A percentile compares a stretch with the other conserved stretches of the same genome.
phyloP scores from a whole-genome alignment of 129 eudicot species.

The Flaveria linearis region DNA sequence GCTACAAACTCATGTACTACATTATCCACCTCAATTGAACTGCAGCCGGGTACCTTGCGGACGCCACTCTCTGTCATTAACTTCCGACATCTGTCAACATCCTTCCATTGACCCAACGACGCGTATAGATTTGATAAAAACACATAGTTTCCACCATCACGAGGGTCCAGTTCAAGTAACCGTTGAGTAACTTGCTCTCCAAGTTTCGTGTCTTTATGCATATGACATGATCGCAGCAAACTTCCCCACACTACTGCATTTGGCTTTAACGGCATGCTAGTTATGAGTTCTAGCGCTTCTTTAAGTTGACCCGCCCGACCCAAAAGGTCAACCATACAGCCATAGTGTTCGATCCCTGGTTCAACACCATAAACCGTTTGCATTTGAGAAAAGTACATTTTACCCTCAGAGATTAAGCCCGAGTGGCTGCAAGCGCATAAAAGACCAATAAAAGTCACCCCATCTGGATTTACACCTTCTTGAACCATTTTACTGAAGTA shows the following conservation, averaged over 20 bases:
- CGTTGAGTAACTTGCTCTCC: constrained; percentile 45
- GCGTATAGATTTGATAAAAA: constrained; percentile 56
- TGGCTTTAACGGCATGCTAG: constrained; percentile 51
- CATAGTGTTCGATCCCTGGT: constrained; percentile 54
- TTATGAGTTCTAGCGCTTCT: constrained; percentile 52
- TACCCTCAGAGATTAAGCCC: constrained; percentile 49
- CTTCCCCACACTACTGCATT: constrained; percentile 61
- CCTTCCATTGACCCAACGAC: constrained; percentile 53
- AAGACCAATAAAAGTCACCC: constrained; percentile 53
- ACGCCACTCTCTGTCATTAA: constrained; percentile 49
- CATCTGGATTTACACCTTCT: constrained; percentile 49
- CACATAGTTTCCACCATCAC: constrained; percentile 62
- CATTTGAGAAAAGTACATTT: constrained; percentile 51
- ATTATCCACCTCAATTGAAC: constrained; percentile 58
- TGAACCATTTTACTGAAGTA: constrained; percentile 42
- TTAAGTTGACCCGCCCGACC: constrained; percentile 57
- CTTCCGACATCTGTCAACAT: constrained; percentile 45
- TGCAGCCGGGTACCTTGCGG: constrained; percentile 54
- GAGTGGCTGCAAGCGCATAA: constrained; percentile 57
- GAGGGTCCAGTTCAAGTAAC: constrained; percentile 53
- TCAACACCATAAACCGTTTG: constrained; percentile 40
- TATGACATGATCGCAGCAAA: constrained; percentile 57
- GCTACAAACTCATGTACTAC: constrained; percentile 53
- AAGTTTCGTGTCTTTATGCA: constrained; percentile 39
- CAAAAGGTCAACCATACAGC: constrained; percentile 70